These are phyloP conservation scores for Salicornia ramosissima DNA, from an alignment of 148 eudicot species.

Conservation along the genomic window DNA sequence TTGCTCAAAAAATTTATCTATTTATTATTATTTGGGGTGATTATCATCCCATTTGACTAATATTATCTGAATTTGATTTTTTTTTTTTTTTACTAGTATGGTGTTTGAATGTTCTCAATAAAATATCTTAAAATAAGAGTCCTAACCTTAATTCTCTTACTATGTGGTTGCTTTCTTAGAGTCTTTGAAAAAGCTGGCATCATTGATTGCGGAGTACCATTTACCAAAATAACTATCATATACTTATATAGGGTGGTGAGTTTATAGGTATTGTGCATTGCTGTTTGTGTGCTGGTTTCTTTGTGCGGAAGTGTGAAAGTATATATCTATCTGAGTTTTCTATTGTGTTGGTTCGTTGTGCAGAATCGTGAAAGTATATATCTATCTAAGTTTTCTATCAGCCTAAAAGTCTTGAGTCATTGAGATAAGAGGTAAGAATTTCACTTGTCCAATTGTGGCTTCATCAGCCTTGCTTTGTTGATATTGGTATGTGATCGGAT, in stretches of 20 bases:
- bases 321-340: background rate
- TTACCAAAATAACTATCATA: background rate
- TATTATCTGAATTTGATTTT: background rate
- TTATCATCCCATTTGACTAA: background rate
- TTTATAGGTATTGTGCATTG: background rate
- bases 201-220: slow-evolving; percentile 2
- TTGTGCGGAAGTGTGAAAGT: background rate
- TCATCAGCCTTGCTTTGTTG: background rate
- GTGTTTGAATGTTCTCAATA: slow-evolving; percentile 11
- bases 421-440: background rate
- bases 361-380: background rate
- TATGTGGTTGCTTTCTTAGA: background rate
- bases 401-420: background rate
- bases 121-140: slow-evolving; percentile 8
- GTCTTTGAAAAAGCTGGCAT: background rate
- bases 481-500: background rate
- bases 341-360: background rate
- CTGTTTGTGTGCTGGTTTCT: background rate
- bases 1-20: too few species aligned
- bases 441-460: background rate
- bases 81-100: background rate
- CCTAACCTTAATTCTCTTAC: background rate
- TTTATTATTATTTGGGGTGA: background rate
- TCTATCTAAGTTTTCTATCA: background rate
- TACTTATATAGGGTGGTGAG: background rate